Evolutionary conservation across 805 yeast genomes (phyloP).

Genomic region (Candida vartiovaarae): DNA sequence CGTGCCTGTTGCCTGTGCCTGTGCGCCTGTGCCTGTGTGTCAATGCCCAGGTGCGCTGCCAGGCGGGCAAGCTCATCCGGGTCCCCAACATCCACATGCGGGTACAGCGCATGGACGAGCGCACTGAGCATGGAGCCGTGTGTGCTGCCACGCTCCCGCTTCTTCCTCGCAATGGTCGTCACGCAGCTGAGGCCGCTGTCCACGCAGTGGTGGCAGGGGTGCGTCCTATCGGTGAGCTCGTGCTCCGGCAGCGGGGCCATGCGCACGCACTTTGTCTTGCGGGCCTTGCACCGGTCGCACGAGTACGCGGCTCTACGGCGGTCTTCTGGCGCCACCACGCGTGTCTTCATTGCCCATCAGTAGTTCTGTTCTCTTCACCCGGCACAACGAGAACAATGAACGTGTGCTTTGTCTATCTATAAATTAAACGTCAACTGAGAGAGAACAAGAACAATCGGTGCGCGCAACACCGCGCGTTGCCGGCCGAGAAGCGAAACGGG

Average conservation of each 20-base stretch:
- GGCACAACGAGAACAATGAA: not conserved
- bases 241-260: slow-evolving; percentile 24
- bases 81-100: slow-evolving; percentile 37
- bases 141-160: slow-evolving; percentile 32
- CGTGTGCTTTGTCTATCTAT: too few relatives aligned
- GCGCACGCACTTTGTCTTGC: slow-evolving; percentile 37
- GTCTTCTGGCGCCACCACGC: slow-evolving; percentile 31
- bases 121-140: slow-evolving; percentile 37
- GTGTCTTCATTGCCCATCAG: slow-evolving; percentile 12
- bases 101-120: slow-evolving; percentile 35
- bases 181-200: slow-evolving; percentile 32
- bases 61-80: slow-evolving; percentile 33
- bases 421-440: too few relatives aligned
- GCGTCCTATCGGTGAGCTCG: slow-evolving; percentile 22
- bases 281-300: slow-evolving; percentile 39
- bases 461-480: too few relatives aligned
- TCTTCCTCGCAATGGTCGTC: slow-evolving; percentile 36
- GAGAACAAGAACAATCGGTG: too few relatives aligned
- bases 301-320: slow-evolving; percentile 36
- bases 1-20: slow-evolving; percentile 12
- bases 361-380: not conserved
- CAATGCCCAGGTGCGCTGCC: slow-evolving; percentile 17
- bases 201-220: slow-evolving; percentile 34
- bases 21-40: slow-evolving; percentile 7
- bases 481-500: too few relatives aligned